A percentile compares a stretch with the other conserved stretches of the same genome.
phyloP scores from a whole-genome alignment of 2,329 filamentous ascomycete genomes.

The Orbilia brochopaga region DNA sequence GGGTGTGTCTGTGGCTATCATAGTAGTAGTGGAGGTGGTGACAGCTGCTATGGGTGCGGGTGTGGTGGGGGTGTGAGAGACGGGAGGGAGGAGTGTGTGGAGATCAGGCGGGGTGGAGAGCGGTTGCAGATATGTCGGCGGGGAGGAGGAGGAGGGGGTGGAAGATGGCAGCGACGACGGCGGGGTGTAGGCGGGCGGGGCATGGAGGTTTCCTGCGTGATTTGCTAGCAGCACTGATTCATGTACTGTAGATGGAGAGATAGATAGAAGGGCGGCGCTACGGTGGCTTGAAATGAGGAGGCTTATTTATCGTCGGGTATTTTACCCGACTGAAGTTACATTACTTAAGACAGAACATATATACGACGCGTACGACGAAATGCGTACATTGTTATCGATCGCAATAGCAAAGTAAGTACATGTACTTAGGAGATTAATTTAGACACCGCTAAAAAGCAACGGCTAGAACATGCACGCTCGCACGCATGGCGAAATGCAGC shows the following conservation, averaged over 20 bases:
- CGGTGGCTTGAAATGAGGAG: not conserved
- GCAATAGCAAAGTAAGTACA: no score
- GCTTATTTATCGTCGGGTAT: no score
- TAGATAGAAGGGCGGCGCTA: not conserved
- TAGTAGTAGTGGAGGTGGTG: no score
- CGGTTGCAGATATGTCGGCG: conserved; percentile 41
- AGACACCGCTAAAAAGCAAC: no score
- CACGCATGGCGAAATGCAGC: not conserved
- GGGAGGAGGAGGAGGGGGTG: conserved; percentile 19
- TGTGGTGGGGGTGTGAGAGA: conserved; percentile 2
- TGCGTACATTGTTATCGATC: no score
- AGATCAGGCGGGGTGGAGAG: conserved; percentile 43
- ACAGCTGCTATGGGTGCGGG: not conserved
- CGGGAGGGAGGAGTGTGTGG: conserved; percentile 37
- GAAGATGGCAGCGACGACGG: conserved; percentile 7
- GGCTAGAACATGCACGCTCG: no score
- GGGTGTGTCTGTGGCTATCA: not conserved
- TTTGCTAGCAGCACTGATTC: conserved; percentile 22
- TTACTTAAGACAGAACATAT: no score
- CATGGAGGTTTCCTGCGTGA: conserved; percentile 42
- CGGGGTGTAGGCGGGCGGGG: conserved; percentile 14
- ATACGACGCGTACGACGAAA: no score
- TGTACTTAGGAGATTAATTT: no score
- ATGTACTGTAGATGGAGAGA: no score
- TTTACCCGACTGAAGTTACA: no score